Base-by-base conservation (phyloP, 2,329 filamentous ascomycete genomes). In the Arthroderma sp. region DNA sequence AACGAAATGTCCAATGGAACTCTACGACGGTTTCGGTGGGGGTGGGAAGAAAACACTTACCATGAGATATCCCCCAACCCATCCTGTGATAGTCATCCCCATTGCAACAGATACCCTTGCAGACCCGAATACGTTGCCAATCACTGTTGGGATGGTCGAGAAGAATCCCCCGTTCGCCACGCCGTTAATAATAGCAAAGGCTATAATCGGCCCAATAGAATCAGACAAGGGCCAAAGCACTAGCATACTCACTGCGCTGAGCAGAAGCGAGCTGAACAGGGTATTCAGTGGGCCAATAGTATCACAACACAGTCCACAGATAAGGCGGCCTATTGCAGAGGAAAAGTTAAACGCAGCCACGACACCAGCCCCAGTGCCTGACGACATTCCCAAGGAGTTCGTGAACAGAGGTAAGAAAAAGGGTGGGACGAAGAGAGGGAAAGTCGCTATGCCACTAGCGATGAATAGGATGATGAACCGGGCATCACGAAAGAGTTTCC, bases 121-220 rank as follows among this genome's bases (percentile, higher is more conserved):
- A 3, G 68, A 73, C 1, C 75, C 77, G 59, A 78, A 79, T 0
- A 77, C 68, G 50, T 71, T 76, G 0, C 73, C 71, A 0, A 80
- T 72, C 2, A 77, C 76, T 0, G 77, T 80, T 0, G 78, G 78
- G 66, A 80, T 78, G 0, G 73, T 73, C 1, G 73, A 71, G 53
- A 81, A 81, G 62, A 81, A 81, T 0, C 72, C 75, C 0, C 78
- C 78, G 51, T 80, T 80, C 4, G 72, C 68, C 33, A 70, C 60
- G 0, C 78, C 78, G 49, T 80, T 81, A 22, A 80, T 60, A 4
- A 79, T 62, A 6, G 73, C 73, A 53, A 81, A 81, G 0, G 70
- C 57, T 10, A 73, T 60, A 29, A 81, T 55, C 0, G 75, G 74
- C 0, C 61, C 73, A 1, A 81, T 56, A 75, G 15, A 22, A 22